These are phyloP conservation scores for Coemansia sp. DNA, from an alignment of 192 early-diverging fungal species.

Conservation along the genomic window DNA sequence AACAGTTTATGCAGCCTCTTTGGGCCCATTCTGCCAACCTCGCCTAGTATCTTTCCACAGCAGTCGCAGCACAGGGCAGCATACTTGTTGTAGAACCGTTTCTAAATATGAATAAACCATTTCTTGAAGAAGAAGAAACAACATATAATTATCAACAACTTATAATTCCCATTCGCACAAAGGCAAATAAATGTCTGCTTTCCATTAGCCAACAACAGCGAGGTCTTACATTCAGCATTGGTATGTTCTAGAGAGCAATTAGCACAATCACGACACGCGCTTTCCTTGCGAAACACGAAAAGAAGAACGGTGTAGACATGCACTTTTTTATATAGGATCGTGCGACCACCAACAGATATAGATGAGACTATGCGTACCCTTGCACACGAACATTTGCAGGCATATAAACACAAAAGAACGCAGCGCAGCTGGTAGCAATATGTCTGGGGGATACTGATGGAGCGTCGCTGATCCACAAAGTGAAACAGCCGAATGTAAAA, in stretches of 20 bases:
- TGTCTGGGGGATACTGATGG: background rate
- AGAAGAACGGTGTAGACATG: background rate
- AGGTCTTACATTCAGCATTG: slow-evolving; percentile 6
- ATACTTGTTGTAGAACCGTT: slow-evolving; percentile 37
- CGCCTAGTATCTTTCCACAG: slow-evolving; percentile 28
- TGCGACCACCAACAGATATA: background rate
- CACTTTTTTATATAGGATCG: background rate
- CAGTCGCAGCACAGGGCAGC: slow-evolving; percentile 23
- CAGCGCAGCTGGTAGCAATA: background rate
- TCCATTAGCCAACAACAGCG: slow-evolving; percentile 12
- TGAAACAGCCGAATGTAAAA: background rate
- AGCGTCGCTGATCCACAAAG: slow-evolving; percentile 1
- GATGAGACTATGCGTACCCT: background rate
- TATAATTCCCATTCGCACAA: background rate
- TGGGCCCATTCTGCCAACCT: slow-evolving; percentile 35
- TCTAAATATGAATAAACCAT: slow-evolving; percentile 11
- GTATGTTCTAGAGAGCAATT: slow-evolving; percentile 12
- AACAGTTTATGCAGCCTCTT: slow-evolving; percentile 27
- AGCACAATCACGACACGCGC: background rate
- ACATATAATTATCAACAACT: background rate
- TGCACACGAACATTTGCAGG: background rate
- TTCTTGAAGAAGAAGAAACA: too few relatives aligned
- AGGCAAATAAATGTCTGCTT: background rate
- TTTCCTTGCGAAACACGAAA: background rate
- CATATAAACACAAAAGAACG: background rate